phyloP scores from a whole-genome alignment of 208 protist genomes.

The Crithidia thermophila region DNA sequence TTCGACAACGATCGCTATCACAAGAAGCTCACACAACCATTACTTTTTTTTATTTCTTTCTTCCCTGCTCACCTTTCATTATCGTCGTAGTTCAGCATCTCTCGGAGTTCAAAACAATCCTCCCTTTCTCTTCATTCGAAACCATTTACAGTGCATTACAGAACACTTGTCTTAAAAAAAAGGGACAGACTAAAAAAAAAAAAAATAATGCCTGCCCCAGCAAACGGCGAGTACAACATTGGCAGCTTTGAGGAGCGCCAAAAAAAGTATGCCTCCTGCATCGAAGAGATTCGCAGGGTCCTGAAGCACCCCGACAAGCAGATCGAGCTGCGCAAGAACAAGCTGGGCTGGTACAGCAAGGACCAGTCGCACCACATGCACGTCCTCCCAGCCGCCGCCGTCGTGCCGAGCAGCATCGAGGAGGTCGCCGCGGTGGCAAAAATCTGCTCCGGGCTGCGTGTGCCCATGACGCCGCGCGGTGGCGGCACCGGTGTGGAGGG shows the following conservation, averaged over 20 bases:
- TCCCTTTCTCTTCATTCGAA: slow-evolving; percentile 6
- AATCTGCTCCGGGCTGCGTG: slow-evolving; percentile 36
- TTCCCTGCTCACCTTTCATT: neutral
- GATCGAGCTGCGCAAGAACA: slow-evolving; percentile 26
- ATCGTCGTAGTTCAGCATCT: neutral
- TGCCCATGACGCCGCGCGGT: slow-evolving; percentile 61
- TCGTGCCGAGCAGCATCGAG: slow-evolving; percentile 27
- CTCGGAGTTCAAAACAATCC: too few species aligned
- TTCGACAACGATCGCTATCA: too few species aligned
- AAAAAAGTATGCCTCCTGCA: slow-evolving; percentile 38
- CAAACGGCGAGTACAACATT: slow-evolving; percentile 11
- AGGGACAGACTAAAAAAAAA: neutral
- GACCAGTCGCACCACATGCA: slow-evolving; percentile 42
- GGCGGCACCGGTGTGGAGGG: slow-evolving; percentile 60
- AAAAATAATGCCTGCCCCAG: neutral
- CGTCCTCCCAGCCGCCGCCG: slow-evolving; percentile 34
- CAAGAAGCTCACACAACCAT: too few species aligned
- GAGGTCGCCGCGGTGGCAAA: slow-evolving; percentile 41
- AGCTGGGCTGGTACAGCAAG: slow-evolving; percentile 33
- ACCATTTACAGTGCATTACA: neutral
- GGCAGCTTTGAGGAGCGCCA: slow-evolving; percentile 21
- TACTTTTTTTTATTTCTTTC: neutral
- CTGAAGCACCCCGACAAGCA: slow-evolving; percentile 43
- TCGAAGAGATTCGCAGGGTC: slow-evolving; percentile 29
- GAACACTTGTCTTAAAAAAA: too few species aligned